Conservation (phyloP, 352 stramenopile species). For the Phytophthora quininea region DNA sequence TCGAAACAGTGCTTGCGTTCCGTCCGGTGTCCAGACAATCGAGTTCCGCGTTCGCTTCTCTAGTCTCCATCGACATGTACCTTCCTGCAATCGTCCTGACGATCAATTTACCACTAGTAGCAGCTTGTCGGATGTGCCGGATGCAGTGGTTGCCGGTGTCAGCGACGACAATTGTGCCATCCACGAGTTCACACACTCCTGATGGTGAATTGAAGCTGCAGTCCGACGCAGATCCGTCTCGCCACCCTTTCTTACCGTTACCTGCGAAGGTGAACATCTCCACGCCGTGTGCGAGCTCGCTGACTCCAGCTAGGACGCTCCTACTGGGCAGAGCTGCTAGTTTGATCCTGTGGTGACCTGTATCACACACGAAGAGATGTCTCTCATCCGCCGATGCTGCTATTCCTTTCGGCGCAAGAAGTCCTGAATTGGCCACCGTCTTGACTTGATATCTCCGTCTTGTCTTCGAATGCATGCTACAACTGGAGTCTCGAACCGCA, state of each 20-base stretch:
- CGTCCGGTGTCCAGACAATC: constrained; percentile 39
- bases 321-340: constrained; percentile 42
- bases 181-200: constrained; percentile 41
- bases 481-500: constrained; percentile 15
- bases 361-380: constrained; percentile 63
- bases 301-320: constrained; percentile 23
- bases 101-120: constrained; percentile 29
- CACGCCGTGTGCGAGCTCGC: constrained; percentile 19
- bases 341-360: constrained; percentile 59
- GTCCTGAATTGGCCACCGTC: constrained; percentile 33
- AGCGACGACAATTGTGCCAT: constrained; percentile 47
- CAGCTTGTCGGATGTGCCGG: constrained; percentile 36
- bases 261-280: constrained; percentile 57
- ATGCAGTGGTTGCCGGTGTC: constrained; percentile 69
- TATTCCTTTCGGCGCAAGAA: constrained; percentile 57
- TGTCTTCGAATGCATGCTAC: background rate
- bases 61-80: constrained; percentile 8
- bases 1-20: constrained; percentile 44
- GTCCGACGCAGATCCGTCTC: constrained; percentile 45
- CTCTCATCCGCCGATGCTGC: constrained; percentile 41
- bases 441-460: constrained; percentile 20
- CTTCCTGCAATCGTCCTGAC: constrained; percentile 49
- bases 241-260: constrained; percentile 46
- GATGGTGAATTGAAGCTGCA: constrained; percentile 49
- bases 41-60: constrained; percentile 7